A percentile compares a stretch with the other conserved stretches of the same genome.
phyloP scores from a whole-genome alignment of 2,329 filamentous ascomycete genomes.

The Fusarium sp. region DNA sequence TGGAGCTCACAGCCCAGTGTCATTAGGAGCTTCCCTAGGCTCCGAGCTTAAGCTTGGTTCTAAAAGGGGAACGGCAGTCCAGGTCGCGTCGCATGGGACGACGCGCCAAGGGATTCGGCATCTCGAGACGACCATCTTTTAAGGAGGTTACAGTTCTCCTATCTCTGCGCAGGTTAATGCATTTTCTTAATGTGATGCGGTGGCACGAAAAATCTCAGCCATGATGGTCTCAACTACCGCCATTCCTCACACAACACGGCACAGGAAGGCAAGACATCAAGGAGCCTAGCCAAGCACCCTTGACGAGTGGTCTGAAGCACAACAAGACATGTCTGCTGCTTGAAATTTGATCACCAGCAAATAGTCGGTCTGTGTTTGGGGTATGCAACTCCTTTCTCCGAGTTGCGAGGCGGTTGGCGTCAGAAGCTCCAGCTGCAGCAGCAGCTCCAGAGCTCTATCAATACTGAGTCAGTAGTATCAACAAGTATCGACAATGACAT shows the following conservation, averaged over 20 bases:
- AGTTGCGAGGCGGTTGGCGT: neutral
- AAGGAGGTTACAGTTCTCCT: neutral
- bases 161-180: neutral
- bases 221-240: neutral
- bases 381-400: neutral
- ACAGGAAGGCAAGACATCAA: conserved; percentile 5
- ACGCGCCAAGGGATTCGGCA: neutral
- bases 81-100: neutral
- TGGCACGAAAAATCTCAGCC: neutral
- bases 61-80: conserved; percentile 34
- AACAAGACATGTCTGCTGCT: conserved; percentile 10
- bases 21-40: neutral
- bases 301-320: conserved; percentile 5
- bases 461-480: neutral
- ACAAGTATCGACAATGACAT: neutral
- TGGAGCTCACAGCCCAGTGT: neutral
- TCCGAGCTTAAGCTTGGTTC: conserved; percentile 31
- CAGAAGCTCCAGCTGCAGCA: neutral
- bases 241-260: conserved; percentile 6
- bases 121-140: neutral
- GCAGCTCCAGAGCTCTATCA: neutral
- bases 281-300: neutral
- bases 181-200: neutral
- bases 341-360: neutral
- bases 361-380: neutral